Percentiles rank a stretch among this genome's conserved stretches.
These are phyloP conservation scores for Paramecium sexaurelia DNA, from an alignment of 73 alveolate genomes.

Conservation along the genomic window DNA sequence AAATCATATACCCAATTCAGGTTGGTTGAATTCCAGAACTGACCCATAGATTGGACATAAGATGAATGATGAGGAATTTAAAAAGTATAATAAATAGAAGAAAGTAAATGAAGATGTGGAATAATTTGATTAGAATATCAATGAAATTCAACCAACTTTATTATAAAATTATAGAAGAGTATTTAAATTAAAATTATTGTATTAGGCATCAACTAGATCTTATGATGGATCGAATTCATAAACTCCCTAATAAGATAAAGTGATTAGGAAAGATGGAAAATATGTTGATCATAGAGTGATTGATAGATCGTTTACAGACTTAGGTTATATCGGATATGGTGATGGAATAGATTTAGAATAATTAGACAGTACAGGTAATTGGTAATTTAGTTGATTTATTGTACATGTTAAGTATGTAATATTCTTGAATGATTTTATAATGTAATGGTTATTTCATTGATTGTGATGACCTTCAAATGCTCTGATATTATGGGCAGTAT, in stretches of 20 bases:
- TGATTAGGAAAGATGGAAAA: not conserved
- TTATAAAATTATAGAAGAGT: conserved; percentile 10
- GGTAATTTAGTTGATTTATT: conserved; percentile 29
- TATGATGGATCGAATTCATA: conserved; percentile 24
- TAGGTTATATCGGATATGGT: conserved; percentile 57
- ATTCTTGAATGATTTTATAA: not conserved
- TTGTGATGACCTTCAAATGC: conserved; percentile 87
- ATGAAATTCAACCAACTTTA: not conserved
- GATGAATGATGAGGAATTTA: conserved; percentile 35
- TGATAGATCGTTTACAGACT: conserved; percentile 35
- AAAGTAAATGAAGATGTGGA: not conserved
- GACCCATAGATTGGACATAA: not conserved
- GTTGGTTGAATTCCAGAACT: not conserved
- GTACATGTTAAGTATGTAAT: not conserved
- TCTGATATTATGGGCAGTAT: conserved; percentile 89
- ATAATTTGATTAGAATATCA: not conserved
- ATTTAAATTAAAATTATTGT: not conserved
- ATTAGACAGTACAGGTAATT: conserved; percentile 45
- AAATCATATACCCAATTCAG: conserved; percentile 13
- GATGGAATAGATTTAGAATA: conserved; percentile 56
- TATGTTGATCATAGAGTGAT: conserved; percentile 46
- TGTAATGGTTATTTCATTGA: conserved; percentile 62
- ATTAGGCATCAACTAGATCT: conserved; percentile 56
- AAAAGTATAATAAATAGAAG: not conserved
- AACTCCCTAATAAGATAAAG: not conserved